Conservation (phyloP, 306 rosid genomes). For the Crataegus laevigata region DNA sequence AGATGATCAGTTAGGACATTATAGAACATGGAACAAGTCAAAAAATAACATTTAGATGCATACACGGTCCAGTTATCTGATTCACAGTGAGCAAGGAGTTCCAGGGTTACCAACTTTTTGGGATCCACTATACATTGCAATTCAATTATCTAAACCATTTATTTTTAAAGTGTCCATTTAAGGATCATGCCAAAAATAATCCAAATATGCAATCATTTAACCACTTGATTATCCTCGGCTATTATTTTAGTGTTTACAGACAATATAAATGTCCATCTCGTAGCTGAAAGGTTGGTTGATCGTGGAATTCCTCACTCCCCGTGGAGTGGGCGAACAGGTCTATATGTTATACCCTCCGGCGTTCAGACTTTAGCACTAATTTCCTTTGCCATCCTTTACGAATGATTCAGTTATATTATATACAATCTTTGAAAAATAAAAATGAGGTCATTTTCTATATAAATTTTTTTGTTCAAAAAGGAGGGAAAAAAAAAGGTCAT, state of each 20-base stretch:
- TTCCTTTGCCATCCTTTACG: background rate
- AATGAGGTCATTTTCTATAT: background rate
- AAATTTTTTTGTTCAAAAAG: no score
- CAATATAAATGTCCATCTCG: background rate
- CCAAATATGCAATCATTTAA: background rate
- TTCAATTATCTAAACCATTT: background rate
- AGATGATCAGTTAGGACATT: background rate
- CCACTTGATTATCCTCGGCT: background rate
- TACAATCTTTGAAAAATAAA: background rate
- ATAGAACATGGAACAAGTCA: background rate
- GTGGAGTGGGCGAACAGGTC: background rate
- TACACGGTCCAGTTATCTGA: background rate
- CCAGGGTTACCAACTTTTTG: background rate
- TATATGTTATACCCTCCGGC: background rate
- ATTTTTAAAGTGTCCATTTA: background rate
- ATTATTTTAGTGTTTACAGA: background rate
- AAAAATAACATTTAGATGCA: background rate
- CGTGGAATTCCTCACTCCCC: background rate
- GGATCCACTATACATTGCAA: background rate
- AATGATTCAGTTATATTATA: background rate
- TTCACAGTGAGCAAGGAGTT: background rate
- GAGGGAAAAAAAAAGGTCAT: background rate
- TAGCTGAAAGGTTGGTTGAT: background rate
- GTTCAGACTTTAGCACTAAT: background rate
- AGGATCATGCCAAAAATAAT: background rate